phyloP scores from a whole-genome alignment of 768 basidiomycete species.

The Trametes elegans region DNA sequence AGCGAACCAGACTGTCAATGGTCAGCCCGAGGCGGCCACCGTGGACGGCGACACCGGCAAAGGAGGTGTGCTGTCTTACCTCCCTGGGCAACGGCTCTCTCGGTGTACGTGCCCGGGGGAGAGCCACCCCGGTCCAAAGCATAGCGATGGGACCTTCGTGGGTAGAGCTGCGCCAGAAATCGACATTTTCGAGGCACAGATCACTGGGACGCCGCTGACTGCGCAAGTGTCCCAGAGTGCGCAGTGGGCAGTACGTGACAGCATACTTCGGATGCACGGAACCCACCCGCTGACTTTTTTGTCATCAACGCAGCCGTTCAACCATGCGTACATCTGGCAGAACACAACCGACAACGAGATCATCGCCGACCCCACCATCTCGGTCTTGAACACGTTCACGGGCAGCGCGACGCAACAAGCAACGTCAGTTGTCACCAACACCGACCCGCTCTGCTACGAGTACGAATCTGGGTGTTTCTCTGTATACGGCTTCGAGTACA shows the following conservation, averaged over 20 bases:
- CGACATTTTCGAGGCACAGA: conserved; percentile 86
- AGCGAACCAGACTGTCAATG: conserved; percentile 76
- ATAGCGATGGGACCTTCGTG: conserved; percentile 68
- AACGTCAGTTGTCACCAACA: conserved; percentile 67
- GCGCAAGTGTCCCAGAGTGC: conserved; percentile 80
- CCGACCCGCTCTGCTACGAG: conserved; percentile 72
- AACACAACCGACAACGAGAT: conserved; percentile 59
- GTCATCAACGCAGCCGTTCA: conserved; percentile 79
- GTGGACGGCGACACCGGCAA: conserved; percentile 56
- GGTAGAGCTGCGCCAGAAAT: conserved; percentile 89
- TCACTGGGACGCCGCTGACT: conserved; percentile 41
- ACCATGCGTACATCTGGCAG: conserved; percentile 66
- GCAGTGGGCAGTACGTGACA: conserved; percentile 69
- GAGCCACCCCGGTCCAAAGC: conserved; percentile 83
- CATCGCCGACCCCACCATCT: conserved; percentile 54
- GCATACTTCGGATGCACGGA: background rate
- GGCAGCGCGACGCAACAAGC: conserved; percentile 79
- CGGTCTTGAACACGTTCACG: conserved; percentile 57
- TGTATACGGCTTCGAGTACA: conserved; percentile 76
- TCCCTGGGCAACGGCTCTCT: conserved; percentile 85
- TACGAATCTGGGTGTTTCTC: conserved; percentile 57
- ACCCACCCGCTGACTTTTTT: conserved; percentile 1
- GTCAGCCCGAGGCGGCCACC: conserved; percentile 58
- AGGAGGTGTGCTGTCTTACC: conserved; percentile 65
- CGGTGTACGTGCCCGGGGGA: conserved; percentile 87